A percentile compares a stretch with the other conserved stretches of the same genome.
These are phyloP conservation scores for Coemansia sp. DNA, from an alignment of 192 early-diverging fungal genomes.

Conservation along the genomic window DNA sequence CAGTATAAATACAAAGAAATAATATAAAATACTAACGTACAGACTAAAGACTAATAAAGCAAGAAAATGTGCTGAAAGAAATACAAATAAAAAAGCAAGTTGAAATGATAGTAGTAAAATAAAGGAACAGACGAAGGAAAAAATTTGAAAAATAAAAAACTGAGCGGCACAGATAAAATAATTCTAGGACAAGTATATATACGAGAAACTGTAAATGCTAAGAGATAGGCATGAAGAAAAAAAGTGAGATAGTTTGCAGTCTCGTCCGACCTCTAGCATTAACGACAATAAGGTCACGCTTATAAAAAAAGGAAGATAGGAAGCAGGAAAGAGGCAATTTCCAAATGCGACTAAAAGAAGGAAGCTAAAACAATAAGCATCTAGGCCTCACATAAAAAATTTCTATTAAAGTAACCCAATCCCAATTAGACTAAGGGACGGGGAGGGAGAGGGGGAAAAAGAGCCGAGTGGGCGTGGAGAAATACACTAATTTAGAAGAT, in stretches of 20 bases:
- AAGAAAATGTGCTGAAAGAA: neutral
- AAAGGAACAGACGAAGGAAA: neutral
- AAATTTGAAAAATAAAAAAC: neutral
- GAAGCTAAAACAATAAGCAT: neutral
- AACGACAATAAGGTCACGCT: neutral
- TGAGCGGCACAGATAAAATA: neutral
- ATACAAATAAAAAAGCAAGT: neutral
- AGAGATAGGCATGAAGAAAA: too few species aligned
- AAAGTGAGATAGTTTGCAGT: too few species aligned
- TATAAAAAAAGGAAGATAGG: too few species aligned
- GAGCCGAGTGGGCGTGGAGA: slow-evolving; percentile 6
- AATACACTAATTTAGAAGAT: neutral
- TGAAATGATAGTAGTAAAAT: neutral
- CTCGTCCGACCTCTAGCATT: neutral
- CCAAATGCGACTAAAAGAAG: neutral
- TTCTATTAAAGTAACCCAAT: neutral
- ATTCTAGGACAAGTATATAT: neutral
- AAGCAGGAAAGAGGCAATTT: too few species aligned
- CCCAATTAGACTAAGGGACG: neutral
- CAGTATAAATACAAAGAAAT: neutral
- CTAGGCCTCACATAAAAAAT: neutral
- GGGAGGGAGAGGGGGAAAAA: neutral
- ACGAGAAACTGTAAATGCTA: too few species aligned
- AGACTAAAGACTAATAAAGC: too few species aligned
- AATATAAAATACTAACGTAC: too few species aligned